Conservation (phyloP, 2,329 filamentous ascomycete species). For the Ambrosiella beaveri region DNA sequence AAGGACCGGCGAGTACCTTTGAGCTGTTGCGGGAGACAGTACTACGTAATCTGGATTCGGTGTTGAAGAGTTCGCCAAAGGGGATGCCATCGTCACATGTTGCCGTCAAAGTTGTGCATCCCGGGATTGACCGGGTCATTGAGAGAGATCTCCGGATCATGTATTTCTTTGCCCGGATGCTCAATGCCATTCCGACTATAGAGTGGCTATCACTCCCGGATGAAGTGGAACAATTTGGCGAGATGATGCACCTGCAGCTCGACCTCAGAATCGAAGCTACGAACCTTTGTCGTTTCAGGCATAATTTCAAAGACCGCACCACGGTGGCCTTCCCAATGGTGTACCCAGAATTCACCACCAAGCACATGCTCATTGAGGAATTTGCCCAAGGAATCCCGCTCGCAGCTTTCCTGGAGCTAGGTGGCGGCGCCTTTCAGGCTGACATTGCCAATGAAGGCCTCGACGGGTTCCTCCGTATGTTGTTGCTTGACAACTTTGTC, state of each 20-base stretch:
- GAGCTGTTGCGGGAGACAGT: conserved; percentile 26
- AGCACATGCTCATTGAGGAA: conserved; percentile 84
- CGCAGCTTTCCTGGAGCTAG: conserved; percentile 75
- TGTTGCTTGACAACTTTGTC: conserved; percentile 92
- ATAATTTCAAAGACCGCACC: conserved; percentile 73
- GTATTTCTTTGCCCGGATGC: conserved; percentile 67
- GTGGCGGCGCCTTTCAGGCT: conserved; percentile 79
- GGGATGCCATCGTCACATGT: conserved; percentile 83
- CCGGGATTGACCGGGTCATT: conserved; percentile 74
- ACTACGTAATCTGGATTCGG: conserved; percentile 62
- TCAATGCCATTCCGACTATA: conserved; percentile 82
- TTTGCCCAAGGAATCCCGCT: conserved; percentile 90
- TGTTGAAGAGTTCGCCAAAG: conserved; percentile 73
- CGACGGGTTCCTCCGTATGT: conserved; percentile 90
- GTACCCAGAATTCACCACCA: conserved; percentile 80
- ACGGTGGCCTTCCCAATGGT: conserved; percentile 97
- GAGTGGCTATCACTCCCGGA: conserved; percentile 95
- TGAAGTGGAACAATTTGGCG: conserved; percentile 82
- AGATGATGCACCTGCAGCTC: conserved; percentile 97
- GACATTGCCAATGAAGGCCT: conserved; percentile 91
- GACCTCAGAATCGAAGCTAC: conserved; percentile 89
- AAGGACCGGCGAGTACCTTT: conserved; percentile 19
- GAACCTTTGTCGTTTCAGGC: conserved; percentile 74
- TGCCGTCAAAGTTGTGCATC: conserved; percentile 89
- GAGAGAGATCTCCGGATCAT: conserved; percentile 87